Evolutionary conservation across 306 rosid species (phyloP), one percentile per base, ranked within the genome.

Genomic region (Sicyos baderoa): DNA sequence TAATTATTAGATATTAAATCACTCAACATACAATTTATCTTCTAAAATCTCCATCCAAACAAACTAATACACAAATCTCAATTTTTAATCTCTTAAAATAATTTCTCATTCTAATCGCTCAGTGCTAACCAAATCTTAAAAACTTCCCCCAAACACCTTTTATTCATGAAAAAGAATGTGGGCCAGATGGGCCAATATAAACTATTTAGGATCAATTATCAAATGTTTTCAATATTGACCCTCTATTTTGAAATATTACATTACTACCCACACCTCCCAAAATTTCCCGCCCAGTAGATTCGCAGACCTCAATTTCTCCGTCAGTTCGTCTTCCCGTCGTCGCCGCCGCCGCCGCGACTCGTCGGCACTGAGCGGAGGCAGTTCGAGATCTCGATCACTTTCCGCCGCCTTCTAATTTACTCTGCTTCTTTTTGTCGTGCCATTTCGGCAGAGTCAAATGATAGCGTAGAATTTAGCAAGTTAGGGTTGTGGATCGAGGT

Each of bases 401-500:
- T 14, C 71, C 13, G 56, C 56, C 8, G 2, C 13, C 22, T 7
- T 45, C 54, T 13, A 44, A 17, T 62, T 62, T 29, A 4, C 35
- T 40, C 35, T 64, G 12, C 18, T 42, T 14, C 18, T 21, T 15
- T 37, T 1, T 22, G 35, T 65, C 1, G 12, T 17, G 40, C 54
- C 70, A 44, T 64, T 21, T 44, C 10, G 0, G 32, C 35, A 1
- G 3, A 19, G 13, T 44, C 47, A 6, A 21, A 19, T 66, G 54
- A 47, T 8, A 14, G 71, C 18, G 21, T 23, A 19, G 55, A 66
- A 13, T 45, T 21, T 10, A 67, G 55, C 57, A 49, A 67, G 57
- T 8, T 25, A 67, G 72, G 56, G 72, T 22, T 67, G 55, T 54
- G 52, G 51, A 63, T 40, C 27, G 45, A 47, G 50, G 23, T 49